phyloP scores from a whole-genome alignment of 2,329 filamentous ascomycete species.

The Aspergillus terreus region DNA sequence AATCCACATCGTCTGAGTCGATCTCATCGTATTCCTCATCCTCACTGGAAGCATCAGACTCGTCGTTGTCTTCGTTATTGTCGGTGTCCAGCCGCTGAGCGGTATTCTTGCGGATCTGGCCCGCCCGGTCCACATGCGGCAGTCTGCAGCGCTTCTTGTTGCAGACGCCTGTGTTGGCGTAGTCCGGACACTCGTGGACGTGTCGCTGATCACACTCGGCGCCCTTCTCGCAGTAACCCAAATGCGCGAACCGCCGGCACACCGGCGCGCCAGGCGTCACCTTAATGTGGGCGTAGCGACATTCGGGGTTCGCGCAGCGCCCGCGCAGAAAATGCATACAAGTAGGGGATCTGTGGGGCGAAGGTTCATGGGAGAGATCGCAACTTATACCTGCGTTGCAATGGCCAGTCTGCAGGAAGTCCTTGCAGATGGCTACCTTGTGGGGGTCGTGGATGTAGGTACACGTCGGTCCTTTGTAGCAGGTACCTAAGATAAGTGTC shows the following conservation, averaged over 20 bases:
- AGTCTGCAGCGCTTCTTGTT: slow-evolving; percentile 76
- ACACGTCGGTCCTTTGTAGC: slow-evolving; percentile 75
- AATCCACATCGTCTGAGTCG: slow-evolving; percentile 70
- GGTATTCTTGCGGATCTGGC: slow-evolving; percentile 62
- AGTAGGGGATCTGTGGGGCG: slow-evolving; percentile 76
- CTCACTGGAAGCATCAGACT: slow-evolving; percentile 73
- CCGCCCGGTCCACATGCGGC: slow-evolving; percentile 82
- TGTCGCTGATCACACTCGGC: slow-evolving; percentile 75
- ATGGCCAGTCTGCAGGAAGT: slow-evolving; percentile 72
- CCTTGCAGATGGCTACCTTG: slow-evolving; percentile 88
- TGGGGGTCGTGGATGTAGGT: slow-evolving; percentile 77
- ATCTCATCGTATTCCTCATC: slow-evolving; percentile 63
- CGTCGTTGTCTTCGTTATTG: slow-evolving; percentile 42
- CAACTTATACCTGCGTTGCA: slow-evolving; percentile 76
- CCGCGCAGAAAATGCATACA: slow-evolving; percentile 89
- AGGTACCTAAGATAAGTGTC: slow-evolving; percentile 65
- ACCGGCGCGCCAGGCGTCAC: slow-evolving; percentile 74
- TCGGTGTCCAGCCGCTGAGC: slow-evolving; percentile 37
- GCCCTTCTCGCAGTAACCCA: slow-evolving; percentile 87
- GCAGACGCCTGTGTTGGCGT: slow-evolving; percentile 86
- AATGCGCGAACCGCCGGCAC: slow-evolving; percentile 76
- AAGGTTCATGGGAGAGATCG: slow-evolving; percentile 85
- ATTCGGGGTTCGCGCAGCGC: slow-evolving; percentile 81
- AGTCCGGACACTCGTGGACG: slow-evolving; percentile 90
- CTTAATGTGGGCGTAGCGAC: slow-evolving; percentile 80